Evolutionary conservation across 1,284 basidiomycete genomes (phyloP), one percentile per base, ranked within the genome.

Genomic region (Cutaneotrichosporon daszewskae): DNA sequence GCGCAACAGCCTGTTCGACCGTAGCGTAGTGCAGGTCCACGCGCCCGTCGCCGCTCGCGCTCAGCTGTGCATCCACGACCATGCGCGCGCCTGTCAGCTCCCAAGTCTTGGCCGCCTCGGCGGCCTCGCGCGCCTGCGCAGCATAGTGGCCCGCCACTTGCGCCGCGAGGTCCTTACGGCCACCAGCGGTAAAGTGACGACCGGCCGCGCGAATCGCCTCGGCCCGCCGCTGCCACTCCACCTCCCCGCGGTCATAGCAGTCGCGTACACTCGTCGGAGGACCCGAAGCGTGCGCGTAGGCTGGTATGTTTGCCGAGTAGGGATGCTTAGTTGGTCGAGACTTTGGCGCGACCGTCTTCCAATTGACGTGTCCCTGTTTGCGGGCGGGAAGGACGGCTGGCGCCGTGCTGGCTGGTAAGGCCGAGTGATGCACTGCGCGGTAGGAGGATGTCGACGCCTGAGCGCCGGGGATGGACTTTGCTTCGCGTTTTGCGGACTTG

Each of bases 121-220:
- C 53, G 5, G 65, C 63, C 32, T 55, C 57, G 28, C 64, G 37
- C 16, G 69, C 69, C 44, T 62, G 54, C 0, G 42, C 24, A 6
- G 68, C 67, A 40, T 72, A 70, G 45, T 62, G 58, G 9, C 64
- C 64, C 12, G 64, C 59, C 0, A 69, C 60, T 8, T 47, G 45
- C 5, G 49, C 57, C 31, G 47, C 38, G 20, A 47, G 36, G 32
- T 29, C 42, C 22, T 52, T 47, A 10, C 40, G 44, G 5, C 38
- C 33, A 13, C 44, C 37, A 10, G 35, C 11, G 22, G 33, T 41
- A 47, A 62, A 69, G 37, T 62, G 57, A 22, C 47, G 43, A 2
- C 59, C 64, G 0, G 62, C 69, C n/a, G 54, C 51, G 19, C 64
- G 55, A 22, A 70, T 59, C 5, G 67, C 66, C 0, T 45, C 54